Base-by-base conservation (phyloP, 1,284 basidiomycete species). In the Rhodotorula sp. region DNA sequence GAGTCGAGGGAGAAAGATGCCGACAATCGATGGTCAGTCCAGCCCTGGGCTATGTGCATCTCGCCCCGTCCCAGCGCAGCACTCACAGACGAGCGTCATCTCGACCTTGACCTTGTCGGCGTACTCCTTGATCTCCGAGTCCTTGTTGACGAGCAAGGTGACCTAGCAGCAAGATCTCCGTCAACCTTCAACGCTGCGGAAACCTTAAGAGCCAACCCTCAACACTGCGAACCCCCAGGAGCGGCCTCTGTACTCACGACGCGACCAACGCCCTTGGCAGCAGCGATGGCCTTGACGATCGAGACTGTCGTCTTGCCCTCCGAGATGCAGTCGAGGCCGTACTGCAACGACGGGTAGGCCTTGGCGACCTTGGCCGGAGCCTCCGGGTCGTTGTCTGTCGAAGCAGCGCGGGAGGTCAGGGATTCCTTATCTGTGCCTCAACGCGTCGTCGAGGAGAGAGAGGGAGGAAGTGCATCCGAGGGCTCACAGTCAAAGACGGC, bases 401-500 rank as follows among this genome's bases (percentile, higher is more conserved):
- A 18, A 8, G 43, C 19, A 5, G 49, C 59, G 45, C 8, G 34
- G 5, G n/a, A 23, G 23, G 54, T 49, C n/a, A 62, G 31, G 12
- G 7, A 21, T 4, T 10, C 6, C 21, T 31, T 12, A 18, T 5
- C 28, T 19, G 2, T 19, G 4, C 14, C 6, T 52, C 50, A 12
- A 12, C 2, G 38, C 38, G 50, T 5, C 31, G 26, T 28, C 34
- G 31, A 34, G 7, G 2, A 23, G 31, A 26, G 55, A 8, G 34
- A 28, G 23, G 2, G 61, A 62, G 10, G 12, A 18, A 15, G 10
- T 15, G 58, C 23, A 16, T 38, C 43, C 54, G 28, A 49, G 67
- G 79, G 80, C 72, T 87, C 84, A 74, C 73, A 75, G 23, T 66
- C 65, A 64, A 88, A 77, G 62, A 86, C 80, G 56, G 85, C 80